Percentiles rank a stretch among this genome's conserved stretches.
phyloP scores from a whole-genome alignment of 2,329 filamentous ascomycete genomes.

The Dryadomyces sulphureus region DNA sequence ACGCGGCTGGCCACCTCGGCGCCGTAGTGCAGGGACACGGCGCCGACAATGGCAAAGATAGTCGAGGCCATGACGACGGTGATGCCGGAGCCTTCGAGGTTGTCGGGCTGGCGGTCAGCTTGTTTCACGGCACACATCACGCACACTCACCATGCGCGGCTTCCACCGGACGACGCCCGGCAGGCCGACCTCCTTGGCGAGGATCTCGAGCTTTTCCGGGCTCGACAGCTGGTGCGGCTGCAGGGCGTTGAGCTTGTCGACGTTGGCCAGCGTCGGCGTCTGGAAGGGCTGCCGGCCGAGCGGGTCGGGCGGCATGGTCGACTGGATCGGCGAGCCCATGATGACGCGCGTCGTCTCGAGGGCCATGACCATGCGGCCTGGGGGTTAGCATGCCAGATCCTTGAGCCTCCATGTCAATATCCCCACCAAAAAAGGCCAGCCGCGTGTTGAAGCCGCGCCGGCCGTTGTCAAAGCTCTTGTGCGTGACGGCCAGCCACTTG shows the following conservation, averaged over 20 bases:
- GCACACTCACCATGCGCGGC: slow-evolving; percentile 66
- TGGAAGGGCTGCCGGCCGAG: slow-evolving; percentile 49
- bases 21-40: slow-evolving; percentile 77
- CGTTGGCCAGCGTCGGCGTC: slow-evolving; percentile 54
- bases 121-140: not conserved
- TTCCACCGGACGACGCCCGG: slow-evolving; percentile 67
- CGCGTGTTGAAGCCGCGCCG: slow-evolving; percentile 88
- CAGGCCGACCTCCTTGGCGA: slow-evolving; percentile 60
- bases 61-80: slow-evolving; percentile 62
- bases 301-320: slow-evolving; percentile 10
- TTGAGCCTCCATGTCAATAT: not conserved
- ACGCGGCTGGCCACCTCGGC: slow-evolving; percentile 61
- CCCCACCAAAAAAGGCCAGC: slow-evolving; percentile 70
- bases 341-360: slow-evolving; percentile 15
- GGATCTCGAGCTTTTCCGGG: slow-evolving; percentile 47
- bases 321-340: slow-evolving; percentile 9
- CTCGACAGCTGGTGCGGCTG: slow-evolving; percentile 48
- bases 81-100: slow-evolving; percentile 58
- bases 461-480: slow-evolving; percentile 97
- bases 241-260: slow-evolving; percentile 53
- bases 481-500: slow-evolving; percentile 93
- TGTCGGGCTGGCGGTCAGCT: slow-evolving; percentile 33
- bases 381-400: no score
- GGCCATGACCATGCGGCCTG: slow-evolving; percentile 15
- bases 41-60: slow-evolving; percentile 75